Evolutionary conservation across 208 protist species (phyloP).

Genomic region (Wallacemonas rigidus): DNA sequence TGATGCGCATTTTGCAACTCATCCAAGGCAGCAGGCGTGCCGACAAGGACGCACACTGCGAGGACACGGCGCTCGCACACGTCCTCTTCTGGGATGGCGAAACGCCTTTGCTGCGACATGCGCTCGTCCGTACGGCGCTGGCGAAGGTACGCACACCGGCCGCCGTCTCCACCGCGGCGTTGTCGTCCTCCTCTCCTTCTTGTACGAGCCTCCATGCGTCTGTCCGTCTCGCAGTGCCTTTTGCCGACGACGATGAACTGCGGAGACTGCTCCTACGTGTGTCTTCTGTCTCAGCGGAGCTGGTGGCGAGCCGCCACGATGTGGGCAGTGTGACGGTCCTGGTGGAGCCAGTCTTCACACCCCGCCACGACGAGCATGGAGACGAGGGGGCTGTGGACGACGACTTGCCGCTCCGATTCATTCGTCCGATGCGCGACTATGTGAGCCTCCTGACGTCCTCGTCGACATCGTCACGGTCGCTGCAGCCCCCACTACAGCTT

Average conservation of each 20-base stretch:
- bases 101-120: slow-evolving; percentile 34
- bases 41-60: not conserved
- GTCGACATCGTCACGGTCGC: not conserved
- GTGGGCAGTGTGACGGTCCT: not conserved
- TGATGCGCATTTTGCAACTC: slow-evolving; percentile 15
- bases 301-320: not conserved
- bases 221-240: slow-evolving; percentile 20
- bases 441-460: slow-evolving; percentile 11
- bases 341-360: slow-evolving; percentile 5
- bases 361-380: not conserved
- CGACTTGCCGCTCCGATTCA: not conserved
- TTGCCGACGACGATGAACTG: slow-evolving; percentile 59
- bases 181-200: not conserved
- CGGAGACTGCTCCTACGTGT: slow-evolving; percentile 55
- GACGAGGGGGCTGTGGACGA: not conserved
- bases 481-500: slow-evolving; percentile 27
- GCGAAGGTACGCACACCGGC: not conserved
- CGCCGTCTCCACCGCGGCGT: not conserved
- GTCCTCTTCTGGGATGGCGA: slow-evolving; percentile 51
- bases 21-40: not conserved
- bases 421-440: slow-evolving; percentile 35
- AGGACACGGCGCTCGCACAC: slow-evolving; percentile 24
- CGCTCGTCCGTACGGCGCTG: slow-evolving; percentile 33
- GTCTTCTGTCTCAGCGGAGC: slow-evolving; percentile 19
- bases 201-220: not conserved